Conservation (phyloP, 2,329 filamentous ascomycete species). For the Trichophyton verrucosum region DNA sequence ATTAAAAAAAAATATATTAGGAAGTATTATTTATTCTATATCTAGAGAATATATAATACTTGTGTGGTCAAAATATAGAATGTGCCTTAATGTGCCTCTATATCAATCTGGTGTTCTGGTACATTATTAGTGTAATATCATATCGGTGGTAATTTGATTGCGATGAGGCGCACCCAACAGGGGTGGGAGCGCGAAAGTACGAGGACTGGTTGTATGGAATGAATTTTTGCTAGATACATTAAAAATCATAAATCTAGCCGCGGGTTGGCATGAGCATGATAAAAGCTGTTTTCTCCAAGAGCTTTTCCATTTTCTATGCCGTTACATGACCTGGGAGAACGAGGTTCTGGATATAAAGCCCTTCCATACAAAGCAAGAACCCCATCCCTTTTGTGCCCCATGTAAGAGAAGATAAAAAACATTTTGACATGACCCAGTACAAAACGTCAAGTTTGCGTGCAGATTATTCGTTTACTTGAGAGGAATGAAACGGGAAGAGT, state of each 20-base stretch:
- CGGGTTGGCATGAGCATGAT: neutral
- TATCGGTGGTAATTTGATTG: too few species aligned
- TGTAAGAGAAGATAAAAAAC: slow-evolving; percentile 3
- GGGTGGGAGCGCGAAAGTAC: too few species aligned
- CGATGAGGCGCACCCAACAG: too few species aligned
- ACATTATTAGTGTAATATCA: too few species aligned
- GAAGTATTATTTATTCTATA: too few species aligned
- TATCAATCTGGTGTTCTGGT: too few species aligned
- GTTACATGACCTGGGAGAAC: neutral
- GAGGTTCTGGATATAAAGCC: slow-evolving; percentile 4
- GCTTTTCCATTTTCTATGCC: neutral
- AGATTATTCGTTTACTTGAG: slow-evolving; percentile 63
- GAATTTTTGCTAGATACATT: slow-evolving; percentile 6
- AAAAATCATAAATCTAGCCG: slow-evolving; percentile 5
- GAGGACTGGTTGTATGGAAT: slow-evolving; percentile 1
- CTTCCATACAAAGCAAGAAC: slow-evolving; percentile 5
- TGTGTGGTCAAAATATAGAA: too few species aligned
- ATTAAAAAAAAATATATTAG: too few species aligned
- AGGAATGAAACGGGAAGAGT: slow-evolving; percentile 99
- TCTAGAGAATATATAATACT: neutral
- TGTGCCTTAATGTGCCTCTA: too few species aligned
- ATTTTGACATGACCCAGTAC: slow-evolving; percentile 7
- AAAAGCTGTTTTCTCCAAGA: neutral
- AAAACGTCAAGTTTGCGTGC: slow-evolving; percentile 7
- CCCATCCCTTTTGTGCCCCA: neutral